Evolutionary conservation across 306 rosid species (phyloP).

Genomic region (Canavalia ensiformis): DNA sequence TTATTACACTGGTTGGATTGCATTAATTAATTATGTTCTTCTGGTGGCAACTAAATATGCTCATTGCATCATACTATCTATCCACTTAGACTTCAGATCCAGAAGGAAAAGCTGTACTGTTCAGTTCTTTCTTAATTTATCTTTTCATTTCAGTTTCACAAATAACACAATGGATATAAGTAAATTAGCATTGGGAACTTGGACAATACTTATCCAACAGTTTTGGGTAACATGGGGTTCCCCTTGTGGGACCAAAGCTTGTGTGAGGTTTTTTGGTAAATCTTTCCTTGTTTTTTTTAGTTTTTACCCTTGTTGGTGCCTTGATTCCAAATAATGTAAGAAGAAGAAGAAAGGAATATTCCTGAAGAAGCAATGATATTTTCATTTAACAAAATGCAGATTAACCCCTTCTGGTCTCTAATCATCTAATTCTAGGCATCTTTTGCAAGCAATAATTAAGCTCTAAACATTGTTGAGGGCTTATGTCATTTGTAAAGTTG

Average conservation of each 20-base stretch:
- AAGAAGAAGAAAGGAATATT: conserved; percentile 55
- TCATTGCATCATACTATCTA: conserved; percentile 1
- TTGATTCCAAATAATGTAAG: conserved; percentile 4
- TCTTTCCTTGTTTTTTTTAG: neutral
- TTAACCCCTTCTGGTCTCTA: neutral
- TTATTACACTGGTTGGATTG: conserved; percentile 35
- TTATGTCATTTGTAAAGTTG: conserved; percentile 17
- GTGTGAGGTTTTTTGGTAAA: neutral
- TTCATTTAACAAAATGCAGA: neutral
- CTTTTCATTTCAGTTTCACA: conserved; percentile 12
- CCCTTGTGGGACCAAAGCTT: neutral
- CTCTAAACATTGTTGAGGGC: neutral
- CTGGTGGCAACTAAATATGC: conserved; percentile 12
- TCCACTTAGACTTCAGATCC: conserved; percentile 8
- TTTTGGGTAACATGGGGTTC: conserved; percentile 30
- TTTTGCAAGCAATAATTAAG: conserved; percentile 22
- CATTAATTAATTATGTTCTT: conserved; percentile 39
- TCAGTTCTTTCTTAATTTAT: neutral
- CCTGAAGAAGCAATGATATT: conserved; percentile 41
- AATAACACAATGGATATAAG: conserved; percentile 23
- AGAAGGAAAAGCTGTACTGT: conserved; percentile 19
- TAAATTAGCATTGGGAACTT: neutral
- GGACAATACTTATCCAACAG: conserved; percentile 12
- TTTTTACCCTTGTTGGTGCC: conserved; percentile 5
- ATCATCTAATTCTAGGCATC: conserved; percentile 15